Conservation (phyloP, 208 protist species). For the Porcisia hertigi region DNA sequence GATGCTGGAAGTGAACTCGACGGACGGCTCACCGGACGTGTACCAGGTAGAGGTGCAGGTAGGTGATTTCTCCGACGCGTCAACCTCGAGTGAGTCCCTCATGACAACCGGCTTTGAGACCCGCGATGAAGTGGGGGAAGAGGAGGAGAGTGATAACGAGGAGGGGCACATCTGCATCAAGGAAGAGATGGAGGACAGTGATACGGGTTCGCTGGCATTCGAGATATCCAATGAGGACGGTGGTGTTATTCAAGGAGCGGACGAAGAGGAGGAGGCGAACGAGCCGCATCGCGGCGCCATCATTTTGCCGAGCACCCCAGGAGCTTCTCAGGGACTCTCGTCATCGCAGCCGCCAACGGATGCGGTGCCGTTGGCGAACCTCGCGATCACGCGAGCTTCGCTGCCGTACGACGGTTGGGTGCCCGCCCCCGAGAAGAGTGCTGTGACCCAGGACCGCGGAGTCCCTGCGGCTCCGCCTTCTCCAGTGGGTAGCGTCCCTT, state of each 20-base stretch:
- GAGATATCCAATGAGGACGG: not conserved
- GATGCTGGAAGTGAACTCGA: conserved; percentile 36
- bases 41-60: conserved; percentile 36
- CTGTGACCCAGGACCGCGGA: not conserved
- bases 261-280: conserved; percentile 1
- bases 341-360: not conserved
- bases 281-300: conserved; percentile 28
- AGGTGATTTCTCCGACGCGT: conserved; percentile 23
- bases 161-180: not conserved
- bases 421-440: not conserved
- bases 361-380: not conserved
- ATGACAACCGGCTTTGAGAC: not conserved
- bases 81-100: conserved; percentile 3
- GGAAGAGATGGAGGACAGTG: conserved; percentile 8
- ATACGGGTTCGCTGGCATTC: not conserved
- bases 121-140: not conserved
- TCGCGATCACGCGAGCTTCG: too few species aligned
- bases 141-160: conserved; percentile 8
- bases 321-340: too few species aligned
- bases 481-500: not conserved
- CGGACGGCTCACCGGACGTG: conserved; percentile 23
- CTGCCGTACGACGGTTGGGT: not conserved
- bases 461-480: not conserved
- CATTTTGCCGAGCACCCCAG: conserved; percentile 1
- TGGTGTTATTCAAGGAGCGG: not conserved